Evolutionary conservation across 768 basidiomycete species (phyloP), one percentile per base, ranked within the genome.

Genomic region (Hysterangium stoloniferum): DNA sequence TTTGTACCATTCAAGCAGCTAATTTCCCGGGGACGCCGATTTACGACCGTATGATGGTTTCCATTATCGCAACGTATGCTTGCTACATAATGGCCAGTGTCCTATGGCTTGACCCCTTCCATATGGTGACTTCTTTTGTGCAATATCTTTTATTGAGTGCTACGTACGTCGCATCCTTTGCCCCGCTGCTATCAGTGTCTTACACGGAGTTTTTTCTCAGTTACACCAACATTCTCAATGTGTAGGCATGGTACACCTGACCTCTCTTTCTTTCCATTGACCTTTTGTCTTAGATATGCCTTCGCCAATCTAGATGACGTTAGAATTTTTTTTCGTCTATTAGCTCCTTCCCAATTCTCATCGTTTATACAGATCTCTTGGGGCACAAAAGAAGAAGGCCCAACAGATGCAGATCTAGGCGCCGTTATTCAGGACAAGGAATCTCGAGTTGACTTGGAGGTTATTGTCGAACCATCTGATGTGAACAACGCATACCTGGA

Each of bases 71-170:
- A 40, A 94, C 89, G 0, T 45, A 24, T 41, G n/a, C 48, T 84
- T 83, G 87, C 33, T 96, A 88, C 65, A 70, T 85, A 4, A 69
- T 84, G 31, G 77, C 86, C 37, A 84, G 85, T 54, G 56, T 96
- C 33, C 68, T 97, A 34, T 89, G 91, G 0, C 78, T 94, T 52
- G 96, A 99, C 65, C 94, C 96, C 4, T 94, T 91, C 90, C 95
- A 98, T 67, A 81, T 98, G 71, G 42, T 96, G 56, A 97, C 94
- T 7, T 92, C 88, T 59, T 92, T 93, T 61, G 58, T 83, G 12
- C 91, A 89, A 44, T 99, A 96, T 61, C 66, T 97, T 61, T 69
- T 97, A 17, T 76, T 96, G 48, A 87, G 84, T 2, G 90, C 93
- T 24, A 81, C 79, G 25, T 51, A 20, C 29, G 49, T 54, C n/a